Percentiles rank a stretch among this genome's conserved stretches.
phyloP scores from a whole-genome alignment of 2,329 filamentous ascomycete species.

The Colletotrichum tanaceti region DNA sequence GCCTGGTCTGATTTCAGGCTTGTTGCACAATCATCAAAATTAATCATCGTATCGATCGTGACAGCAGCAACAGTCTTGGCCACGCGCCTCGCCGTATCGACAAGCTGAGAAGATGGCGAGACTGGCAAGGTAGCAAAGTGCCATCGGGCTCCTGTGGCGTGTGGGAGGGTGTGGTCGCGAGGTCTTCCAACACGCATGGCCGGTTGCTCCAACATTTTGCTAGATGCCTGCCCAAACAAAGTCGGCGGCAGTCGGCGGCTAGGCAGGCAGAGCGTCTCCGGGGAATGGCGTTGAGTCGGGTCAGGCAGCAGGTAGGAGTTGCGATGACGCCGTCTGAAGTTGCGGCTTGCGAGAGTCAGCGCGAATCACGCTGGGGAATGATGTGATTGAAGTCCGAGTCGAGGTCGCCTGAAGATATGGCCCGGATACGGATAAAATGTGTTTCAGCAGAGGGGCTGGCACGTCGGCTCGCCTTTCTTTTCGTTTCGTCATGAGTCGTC shows the following conservation, averaged over 20 bases:
- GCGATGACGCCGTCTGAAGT: constrained; percentile 18
- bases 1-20: constrained; percentile 23
- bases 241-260: background rate
- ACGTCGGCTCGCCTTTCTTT: constrained; percentile 31
- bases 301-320: constrained; percentile 17
- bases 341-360: constrained; percentile 31
- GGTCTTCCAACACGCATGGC: constrained; percentile 1
- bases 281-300: constrained; percentile 29
- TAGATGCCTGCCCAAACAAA: constrained; percentile 7
- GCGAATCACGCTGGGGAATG: constrained; percentile 24
- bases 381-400: constrained; percentile 6
- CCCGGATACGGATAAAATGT: constrained; percentile 1
- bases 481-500: constrained; percentile 27
- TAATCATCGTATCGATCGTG: constrained; percentile 10
- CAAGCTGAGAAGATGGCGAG: background rate
- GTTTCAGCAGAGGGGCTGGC: constrained; percentile 32
- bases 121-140: background rate
- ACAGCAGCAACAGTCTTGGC: background rate
- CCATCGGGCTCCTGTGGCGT: background rate
- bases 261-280: constrained; percentile 11
- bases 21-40: constrained; percentile 32
- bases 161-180: background rate
- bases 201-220: background rate
- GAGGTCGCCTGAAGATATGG: constrained; percentile 11
- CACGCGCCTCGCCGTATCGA: background rate